Percentiles rank a stretch among this genome's conserved stretches.
These are phyloP conservation scores for Spiromastix sp. DNA, from an alignment of 2,329 filamentous ascomycete species.

Conservation along the genomic window DNA sequence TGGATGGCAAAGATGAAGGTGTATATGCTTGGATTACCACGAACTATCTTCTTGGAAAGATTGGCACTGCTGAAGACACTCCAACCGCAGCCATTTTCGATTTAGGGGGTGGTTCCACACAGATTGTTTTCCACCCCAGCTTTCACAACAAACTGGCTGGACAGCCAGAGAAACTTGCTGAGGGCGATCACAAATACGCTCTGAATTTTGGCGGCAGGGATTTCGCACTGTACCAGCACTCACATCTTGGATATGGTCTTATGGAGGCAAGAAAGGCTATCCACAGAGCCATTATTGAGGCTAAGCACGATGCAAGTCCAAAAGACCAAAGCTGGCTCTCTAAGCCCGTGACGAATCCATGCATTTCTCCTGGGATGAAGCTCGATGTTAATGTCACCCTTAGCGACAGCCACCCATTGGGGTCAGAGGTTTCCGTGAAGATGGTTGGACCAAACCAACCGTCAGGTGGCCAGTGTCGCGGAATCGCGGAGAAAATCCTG, in stretches of 20 bases:
- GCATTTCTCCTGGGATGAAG: conserved; percentile 70
- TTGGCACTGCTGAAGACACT: conserved; percentile 80
- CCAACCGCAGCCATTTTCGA: conserved; percentile 93
- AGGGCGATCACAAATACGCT: conserved; percentile 92
- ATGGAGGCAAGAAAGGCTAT: conserved; percentile 90
- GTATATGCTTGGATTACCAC: conserved; percentile 99
- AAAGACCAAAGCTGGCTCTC: conserved; percentile 57
- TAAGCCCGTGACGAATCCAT: conserved; percentile 68
- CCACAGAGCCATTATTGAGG: conserved; percentile 63
- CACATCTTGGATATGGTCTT: conserved; percentile 89
- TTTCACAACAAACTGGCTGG: conserved; percentile 68
- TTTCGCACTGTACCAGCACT: conserved; percentile 95
- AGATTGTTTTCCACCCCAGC: conserved; percentile 96
- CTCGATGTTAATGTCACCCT: conserved; percentile 65
- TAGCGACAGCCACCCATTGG: conserved; percentile 54
- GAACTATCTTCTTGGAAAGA: conserved; percentile 97
- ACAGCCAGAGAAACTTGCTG: conserved; percentile 72
- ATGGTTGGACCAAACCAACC: conserved; percentile 70
- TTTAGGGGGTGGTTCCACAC: conserved; percentile 90
- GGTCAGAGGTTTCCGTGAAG: conserved; percentile 57
- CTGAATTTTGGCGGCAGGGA: conserved; percentile 81
- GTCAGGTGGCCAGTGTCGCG: conserved; percentile 77
- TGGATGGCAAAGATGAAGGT: conserved; percentile 95
- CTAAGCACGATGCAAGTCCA: conserved; percentile 55
- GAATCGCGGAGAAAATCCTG: conserved; percentile 79